Evolutionary conservation across 495 filamentous ascomycete genomes (phyloP).

Genomic region (Daldinia decipiens): DNA sequence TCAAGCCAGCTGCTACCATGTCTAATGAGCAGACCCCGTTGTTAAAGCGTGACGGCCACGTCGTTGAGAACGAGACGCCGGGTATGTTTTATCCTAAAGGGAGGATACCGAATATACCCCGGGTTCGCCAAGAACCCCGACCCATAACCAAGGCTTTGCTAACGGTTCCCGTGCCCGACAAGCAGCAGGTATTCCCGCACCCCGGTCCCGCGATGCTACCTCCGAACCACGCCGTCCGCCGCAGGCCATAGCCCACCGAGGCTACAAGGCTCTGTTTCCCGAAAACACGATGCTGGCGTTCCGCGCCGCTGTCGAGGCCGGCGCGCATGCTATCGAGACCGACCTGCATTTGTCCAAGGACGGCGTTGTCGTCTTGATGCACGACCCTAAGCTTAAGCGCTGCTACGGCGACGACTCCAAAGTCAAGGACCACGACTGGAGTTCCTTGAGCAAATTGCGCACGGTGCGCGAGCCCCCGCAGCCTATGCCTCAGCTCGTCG

Average conservation of each 20-base stretch:
- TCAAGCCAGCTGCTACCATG: background rate
- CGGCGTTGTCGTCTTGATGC: constrained; percentile 77
- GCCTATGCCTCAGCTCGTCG: constrained; percentile 76
- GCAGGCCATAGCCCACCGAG: constrained; percentile 86
- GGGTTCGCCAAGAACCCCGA: background rate
- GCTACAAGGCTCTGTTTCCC: constrained; percentile 79
- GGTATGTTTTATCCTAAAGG: constrained; percentile 24
- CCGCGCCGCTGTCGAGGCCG: constrained; percentile 72
- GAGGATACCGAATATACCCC: constrained; percentile 2
- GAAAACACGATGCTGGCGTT: constrained; percentile 91
- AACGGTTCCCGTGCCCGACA: background rate
- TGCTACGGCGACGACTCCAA: constrained; percentile 78
- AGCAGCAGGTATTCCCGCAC: constrained; percentile 33
- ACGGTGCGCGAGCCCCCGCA: constrained; percentile 75
- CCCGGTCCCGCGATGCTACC: constrained; percentile 11
- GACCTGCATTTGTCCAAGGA: constrained; percentile 87
- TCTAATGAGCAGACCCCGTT: constrained; percentile 41
- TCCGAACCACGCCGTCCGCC: constrained; percentile 58
- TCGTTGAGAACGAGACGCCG: constrained; percentile 9
- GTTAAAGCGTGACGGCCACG: background rate
- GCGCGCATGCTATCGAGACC: constrained; percentile 85
- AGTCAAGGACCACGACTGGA: constrained; percentile 80
- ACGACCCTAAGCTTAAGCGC: constrained; percentile 80
- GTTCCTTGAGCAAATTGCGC: constrained; percentile 71
- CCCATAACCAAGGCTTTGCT: constrained; percentile 4